Conservation (phyloP, 2,329 filamentous ascomycete species). For the Hymenoscyphus repandus region DNA sequence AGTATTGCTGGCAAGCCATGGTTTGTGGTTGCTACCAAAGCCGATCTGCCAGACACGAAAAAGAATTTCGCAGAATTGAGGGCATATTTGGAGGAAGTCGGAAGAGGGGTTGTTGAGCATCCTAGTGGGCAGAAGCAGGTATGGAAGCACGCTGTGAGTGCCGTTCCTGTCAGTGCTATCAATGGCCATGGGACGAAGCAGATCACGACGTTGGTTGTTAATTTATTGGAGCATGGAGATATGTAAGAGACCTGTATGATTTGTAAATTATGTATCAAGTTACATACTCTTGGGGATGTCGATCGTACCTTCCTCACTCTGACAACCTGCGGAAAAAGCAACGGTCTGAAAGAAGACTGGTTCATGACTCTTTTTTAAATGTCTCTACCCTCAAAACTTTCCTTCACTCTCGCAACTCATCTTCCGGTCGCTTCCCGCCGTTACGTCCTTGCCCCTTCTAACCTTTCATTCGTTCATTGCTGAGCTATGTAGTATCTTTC, state of each 20-base stretch:
- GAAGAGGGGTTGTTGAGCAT: conserved; percentile 58
- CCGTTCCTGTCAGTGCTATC: conserved; percentile 86
- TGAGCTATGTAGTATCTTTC: no score
- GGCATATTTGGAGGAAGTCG: conserved; percentile 64
- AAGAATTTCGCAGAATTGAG: conserved; percentile 68
- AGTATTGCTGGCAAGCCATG: conserved; percentile 86
- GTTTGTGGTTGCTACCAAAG: conserved; percentile 94
- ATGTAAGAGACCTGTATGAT: background rate
- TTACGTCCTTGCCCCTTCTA: no score
- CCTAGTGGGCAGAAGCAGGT: conserved; percentile 60
- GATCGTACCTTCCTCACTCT: no score
- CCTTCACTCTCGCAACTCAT: no score
- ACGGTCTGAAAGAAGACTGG: no score
- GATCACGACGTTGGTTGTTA: conserved; percentile 68
- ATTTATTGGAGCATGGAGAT: conserved; percentile 42
- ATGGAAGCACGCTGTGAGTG: conserved; percentile 58
- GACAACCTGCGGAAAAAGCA: no score
- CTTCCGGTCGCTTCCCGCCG: no score
- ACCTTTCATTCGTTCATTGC: no score
- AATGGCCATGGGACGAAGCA: conserved; percentile 75
- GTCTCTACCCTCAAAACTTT: no score
- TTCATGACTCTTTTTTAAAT: no score
- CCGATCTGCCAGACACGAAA: conserved; percentile 73
- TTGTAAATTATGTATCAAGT: background rate
- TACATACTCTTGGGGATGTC: no score